A percentile compares a stretch with the other conserved stretches of the same genome.
phyloP scores from a whole-genome alignment of 805 yeast species.

The Saccharomycopsis oosterbeekiorum region DNA sequence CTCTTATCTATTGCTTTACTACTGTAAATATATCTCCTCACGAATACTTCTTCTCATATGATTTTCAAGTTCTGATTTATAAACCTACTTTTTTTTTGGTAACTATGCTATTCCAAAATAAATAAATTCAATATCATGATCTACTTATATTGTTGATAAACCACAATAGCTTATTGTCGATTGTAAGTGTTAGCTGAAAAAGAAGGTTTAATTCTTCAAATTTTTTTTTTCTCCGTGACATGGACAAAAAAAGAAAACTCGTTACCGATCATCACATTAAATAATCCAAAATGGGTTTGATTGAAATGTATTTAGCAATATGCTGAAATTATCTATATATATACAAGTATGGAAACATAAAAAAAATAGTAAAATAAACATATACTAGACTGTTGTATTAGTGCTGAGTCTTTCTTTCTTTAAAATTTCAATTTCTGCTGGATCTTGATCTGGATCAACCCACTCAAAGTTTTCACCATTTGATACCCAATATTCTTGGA shows the following conservation, averaged over 20 bases:
- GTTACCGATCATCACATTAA: too few relatives aligned
- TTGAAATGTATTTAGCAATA: too few relatives aligned
- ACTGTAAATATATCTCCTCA: not conserved
- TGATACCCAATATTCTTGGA: conserved; percentile 80
- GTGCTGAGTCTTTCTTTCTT: not conserved
- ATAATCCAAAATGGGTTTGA: too few relatives aligned
- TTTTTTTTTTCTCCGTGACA: too few relatives aligned
- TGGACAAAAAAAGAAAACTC: too few relatives aligned
- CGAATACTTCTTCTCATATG: not conserved
- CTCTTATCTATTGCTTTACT: not conserved
- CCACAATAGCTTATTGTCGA: too few relatives aligned
- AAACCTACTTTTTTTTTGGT: too few relatives aligned
- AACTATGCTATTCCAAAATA: too few relatives aligned
- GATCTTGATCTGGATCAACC: conserved; percentile 88
- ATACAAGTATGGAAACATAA: not conserved
- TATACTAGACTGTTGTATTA: not conserved
- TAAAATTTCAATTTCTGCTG: conserved; percentile 46
- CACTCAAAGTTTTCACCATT: conserved; percentile 83
- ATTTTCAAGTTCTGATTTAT: not conserved
- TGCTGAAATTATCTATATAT: not conserved
- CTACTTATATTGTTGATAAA: too few relatives aligned
- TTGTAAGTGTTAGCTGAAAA: too few relatives aligned
- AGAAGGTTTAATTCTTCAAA: too few relatives aligned
- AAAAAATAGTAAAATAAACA: not conserved
- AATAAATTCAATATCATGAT: too few relatives aligned